Base-by-base conservation (phyloP, 106 monocot genomes). In the Phalaenopsis aphrodite region DNA sequence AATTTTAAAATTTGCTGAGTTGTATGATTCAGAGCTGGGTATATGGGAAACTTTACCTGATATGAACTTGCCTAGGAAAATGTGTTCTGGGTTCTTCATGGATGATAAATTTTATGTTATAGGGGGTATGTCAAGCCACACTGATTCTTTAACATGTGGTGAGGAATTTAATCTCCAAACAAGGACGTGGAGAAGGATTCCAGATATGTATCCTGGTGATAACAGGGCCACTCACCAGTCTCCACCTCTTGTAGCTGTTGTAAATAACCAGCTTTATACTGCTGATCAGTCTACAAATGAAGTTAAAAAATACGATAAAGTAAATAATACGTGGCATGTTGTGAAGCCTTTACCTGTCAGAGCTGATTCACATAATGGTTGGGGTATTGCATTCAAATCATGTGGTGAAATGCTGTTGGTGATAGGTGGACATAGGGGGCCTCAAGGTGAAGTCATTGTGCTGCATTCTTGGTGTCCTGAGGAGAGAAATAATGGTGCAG, bases 331-430 rank as follows among this genome's bases (percentile, higher is more conserved):
- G 18, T 95, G 95, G 95, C 82, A 87, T 81, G 78, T 89, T 77
- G 86, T 93, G 43, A 86, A 71, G 64, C 84, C 74, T 39, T 84
- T 93, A 68, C 95, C 95, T 39, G 92, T 93, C 21, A 87, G 92
- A 72, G 92, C 90, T 46, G 90, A 91, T 77, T 93, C 92, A 41
- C 78, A 87, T 72, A 93, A 86, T 74, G 95, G 95, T 55, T 95
- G 95, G 95, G 95, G 95, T 19, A 85, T 95, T 75, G 95, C 90
- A 69, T 95, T 95, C 84, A 92, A 90, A 80, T 84, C 92, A 21
- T 93, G 92, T 77, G 90, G 92, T 8, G 86, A 92, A 41, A 83
- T 55, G 80, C 79, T 95, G 39, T 74, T 95, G 72, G 90, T 95
- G 42, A 83, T 95, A 46, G 90, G 89, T 56, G 95, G 92, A 5